These are phyloP conservation scores for Candida verbasci DNA, from an alignment of 805 yeast species.

Conservation along the genomic window DNA sequence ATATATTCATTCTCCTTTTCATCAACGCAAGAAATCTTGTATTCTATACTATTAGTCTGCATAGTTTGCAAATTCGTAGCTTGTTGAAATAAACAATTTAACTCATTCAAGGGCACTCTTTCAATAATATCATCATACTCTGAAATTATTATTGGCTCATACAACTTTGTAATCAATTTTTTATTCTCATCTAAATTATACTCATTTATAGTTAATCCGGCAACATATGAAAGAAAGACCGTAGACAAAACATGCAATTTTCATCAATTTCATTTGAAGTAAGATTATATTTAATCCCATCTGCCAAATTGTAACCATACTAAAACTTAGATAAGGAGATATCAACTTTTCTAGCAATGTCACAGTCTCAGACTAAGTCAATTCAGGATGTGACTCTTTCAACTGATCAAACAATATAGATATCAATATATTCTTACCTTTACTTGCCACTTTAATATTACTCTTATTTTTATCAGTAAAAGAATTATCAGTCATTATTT, in stretches of 20 bases:
- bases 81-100: conserved; percentile 21
- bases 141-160: conserved; percentile 21
- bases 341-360: conserved; percentile 20
- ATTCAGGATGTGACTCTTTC: conserved; percentile 25
- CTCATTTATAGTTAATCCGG: conserved; percentile 23
- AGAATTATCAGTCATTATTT: conserved; percentile 32
- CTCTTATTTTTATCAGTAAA: conserved; percentile 20
- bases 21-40: conserved; percentile 19
- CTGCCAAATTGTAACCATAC: conserved; percentile 31
- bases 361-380: conserved; percentile 30
- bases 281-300: conserved; percentile 22
- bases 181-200: conserved; percentile 21
- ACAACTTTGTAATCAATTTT: conserved; percentile 27
- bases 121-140: conserved; percentile 12
- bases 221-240: conserved; percentile 34
- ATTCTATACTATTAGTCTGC: conserved; percentile 13
- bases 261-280: conserved; percentile 19
- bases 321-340: conserved; percentile 31
- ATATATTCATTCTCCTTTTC: conserved; percentile 32
- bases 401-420: conserved; percentile 25
- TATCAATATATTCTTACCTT: conserved; percentile 24
- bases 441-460: conserved; percentile 27
- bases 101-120: conserved; percentile 19
- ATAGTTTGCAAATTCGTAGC: conserved; percentile 15
- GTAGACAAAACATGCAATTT: conserved; percentile 25